Conservation (phyloP, 129 eudicot species). For the Mikania micrantha region DNA sequence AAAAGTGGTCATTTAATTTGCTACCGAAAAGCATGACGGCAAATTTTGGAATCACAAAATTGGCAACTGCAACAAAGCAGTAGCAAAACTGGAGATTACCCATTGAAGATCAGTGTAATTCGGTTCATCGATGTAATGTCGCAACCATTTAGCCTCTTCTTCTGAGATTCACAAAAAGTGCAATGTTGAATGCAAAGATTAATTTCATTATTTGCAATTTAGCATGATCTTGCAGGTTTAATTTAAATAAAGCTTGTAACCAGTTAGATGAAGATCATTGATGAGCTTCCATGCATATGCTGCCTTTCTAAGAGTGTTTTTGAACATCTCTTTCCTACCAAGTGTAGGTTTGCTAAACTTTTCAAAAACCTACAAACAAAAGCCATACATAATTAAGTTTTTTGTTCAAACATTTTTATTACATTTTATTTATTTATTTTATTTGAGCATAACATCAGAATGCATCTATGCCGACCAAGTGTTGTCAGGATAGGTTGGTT, state of each 20-base stretch:
- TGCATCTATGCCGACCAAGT: too few species aligned
- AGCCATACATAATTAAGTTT: too few species aligned
- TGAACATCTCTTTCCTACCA: slow-evolving; percentile 73
- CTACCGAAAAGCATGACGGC: too few species aligned
- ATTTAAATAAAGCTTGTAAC: slow-evolving; percentile 31
- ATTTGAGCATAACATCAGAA: too few species aligned
- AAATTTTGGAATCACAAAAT: too few species aligned
- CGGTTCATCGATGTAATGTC: slow-evolving; percentile 83
- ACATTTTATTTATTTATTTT: too few species aligned
- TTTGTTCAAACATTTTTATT: too few species aligned
- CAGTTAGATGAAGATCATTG: slow-evolving; percentile 56
- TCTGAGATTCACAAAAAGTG: slow-evolving; percentile 36
- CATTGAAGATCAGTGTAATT: slow-evolving; percentile 92
- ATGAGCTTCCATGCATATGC: slow-evolving; percentile 78
- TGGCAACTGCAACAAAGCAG: too few species aligned
- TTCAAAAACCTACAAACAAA: slow-evolving; percentile 50
- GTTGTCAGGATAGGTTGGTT: too few species aligned
- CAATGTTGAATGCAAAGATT: neutral
- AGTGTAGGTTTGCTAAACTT: slow-evolving; percentile 72
- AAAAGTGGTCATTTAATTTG: too few species aligned
- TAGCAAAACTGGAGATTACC: slow-evolving; percentile 43
- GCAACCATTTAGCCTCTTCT: slow-evolving; percentile 67
- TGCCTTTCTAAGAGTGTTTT: slow-evolving; percentile 74
- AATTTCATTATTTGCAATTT: too few species aligned
- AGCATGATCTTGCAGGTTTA: neutral